A percentile compares a stretch with the other conserved stretches of the same genome.
phyloP scores from a whole-genome alignment of 768 basidiomycete genomes.

The Tephrocybe sp. region DNA sequence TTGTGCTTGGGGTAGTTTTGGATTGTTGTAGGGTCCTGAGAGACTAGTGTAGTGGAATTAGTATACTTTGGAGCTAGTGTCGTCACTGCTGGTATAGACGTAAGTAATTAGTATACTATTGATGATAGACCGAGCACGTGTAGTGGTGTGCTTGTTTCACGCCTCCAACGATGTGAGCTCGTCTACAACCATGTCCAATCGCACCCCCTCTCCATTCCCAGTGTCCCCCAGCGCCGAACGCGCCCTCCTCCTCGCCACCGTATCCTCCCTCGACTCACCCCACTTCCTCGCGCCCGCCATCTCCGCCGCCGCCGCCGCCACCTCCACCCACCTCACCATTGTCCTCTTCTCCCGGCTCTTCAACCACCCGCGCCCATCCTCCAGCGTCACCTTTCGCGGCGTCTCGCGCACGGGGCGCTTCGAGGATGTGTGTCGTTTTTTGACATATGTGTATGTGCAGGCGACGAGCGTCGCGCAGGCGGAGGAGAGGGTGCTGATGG shows the following conservation, averaged over 20 bases:
- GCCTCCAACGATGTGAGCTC: neutral
- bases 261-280: slow-evolving; percentile 51
- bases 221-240: slow-evolving; percentile 23
- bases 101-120: no score
- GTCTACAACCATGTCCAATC: slow-evolving; percentile 13
- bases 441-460: slow-evolving; percentile 84
- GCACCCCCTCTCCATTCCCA: slow-evolving; percentile 20
- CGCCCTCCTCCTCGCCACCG: slow-evolving; percentile 54
- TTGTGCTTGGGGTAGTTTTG: slow-evolving; percentile 58
- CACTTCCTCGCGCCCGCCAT: slow-evolving; percentile 59
- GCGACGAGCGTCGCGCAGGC: slow-evolving; percentile 76
- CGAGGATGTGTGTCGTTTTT: slow-evolving; percentile 69
- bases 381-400: slow-evolving; percentile 22
- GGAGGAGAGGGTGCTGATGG: slow-evolving; percentile 67
- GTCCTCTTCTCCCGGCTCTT: slow-evolving; percentile 67
- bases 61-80: no score
- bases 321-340: slow-evolving; percentile 55
- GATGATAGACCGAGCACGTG: no score
- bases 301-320: slow-evolving; percentile 44
- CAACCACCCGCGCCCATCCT: slow-evolving; percentile 28
- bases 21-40: slow-evolving; percentile 44
- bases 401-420: slow-evolving; percentile 49
- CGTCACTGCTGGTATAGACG: no score
- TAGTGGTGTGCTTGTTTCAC: slow-evolving; percentile 12
- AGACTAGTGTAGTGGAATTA: no score